Base-by-base conservation (phyloP, 441 rosid genomes). In the Populus hybrid region DNA sequence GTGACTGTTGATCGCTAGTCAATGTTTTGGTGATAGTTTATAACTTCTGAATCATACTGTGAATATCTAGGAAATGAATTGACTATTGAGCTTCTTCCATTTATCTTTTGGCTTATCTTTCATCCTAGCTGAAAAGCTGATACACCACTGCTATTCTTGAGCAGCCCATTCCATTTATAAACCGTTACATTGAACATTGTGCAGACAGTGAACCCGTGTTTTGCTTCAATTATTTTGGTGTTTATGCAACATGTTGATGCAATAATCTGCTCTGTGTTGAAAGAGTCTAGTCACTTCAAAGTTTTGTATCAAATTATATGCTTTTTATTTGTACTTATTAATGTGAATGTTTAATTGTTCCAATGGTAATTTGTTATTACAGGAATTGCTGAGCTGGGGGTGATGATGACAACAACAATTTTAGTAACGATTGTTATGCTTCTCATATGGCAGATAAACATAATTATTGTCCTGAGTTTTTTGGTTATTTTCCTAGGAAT, bases 371-470 rank as follows among this genome's bases (percentile, higher is more conserved):
- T 59, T 65, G 83, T 50, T 79, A 75, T 79, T 66, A 69, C 91
- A 95, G 99, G 95, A 78, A 90, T 95, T 87, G 97, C 97, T 66
- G 99, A 94, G 92, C 86, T 94, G 24, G 98, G 97, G 72, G 97
- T 95, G 83, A 95, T 95, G 99, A 95, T 94, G 98, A 95, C 92
- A 91, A 95, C 97, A 66, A 92, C 99, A 75, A 72, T 91, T 74
- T 86, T 95, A 78, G 97, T 94, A 77, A 95, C 97, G 32, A 80
- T 95, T 67, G 97, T 94, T 80, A 95, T 95, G 99, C 98, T 95
- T 85, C 98, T 95, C 72, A 90, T 95, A 85, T 95, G 99, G 99
- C 97, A 90, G 90, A 94, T 91, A 81, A 94, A 95, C 86, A 95
- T 95, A 81, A 70, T 90, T 69, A 68, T 94, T 28, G 97, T 90